phyloP scores from a whole-genome alignment of 257 asterid genomes.

The Ilex aquifolium region DNA sequence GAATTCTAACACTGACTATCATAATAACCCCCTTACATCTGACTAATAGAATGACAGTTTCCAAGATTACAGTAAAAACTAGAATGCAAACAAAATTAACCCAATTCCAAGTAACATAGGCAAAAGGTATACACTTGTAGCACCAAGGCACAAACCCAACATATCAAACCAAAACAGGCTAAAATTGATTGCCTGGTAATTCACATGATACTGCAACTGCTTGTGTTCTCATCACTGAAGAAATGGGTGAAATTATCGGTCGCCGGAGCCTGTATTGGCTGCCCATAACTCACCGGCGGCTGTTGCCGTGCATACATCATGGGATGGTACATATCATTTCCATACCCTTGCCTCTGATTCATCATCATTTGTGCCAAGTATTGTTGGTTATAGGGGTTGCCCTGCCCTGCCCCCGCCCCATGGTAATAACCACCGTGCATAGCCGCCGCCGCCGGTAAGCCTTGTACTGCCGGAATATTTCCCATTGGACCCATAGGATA shows the following conservation, averaged over 20 bases:
- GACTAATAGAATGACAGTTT: too few species aligned
- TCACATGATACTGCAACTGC: constrained; percentile 67
- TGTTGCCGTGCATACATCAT: constrained; percentile 35
- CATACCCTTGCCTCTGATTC: constrained; percentile 45
- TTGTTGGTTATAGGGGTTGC: constrained; percentile 37
- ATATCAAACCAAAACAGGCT: constrained; percentile 5
- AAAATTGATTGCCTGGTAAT: constrained; percentile 8
- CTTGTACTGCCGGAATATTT: constrained; percentile 35
- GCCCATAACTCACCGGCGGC: constrained; percentile 39
- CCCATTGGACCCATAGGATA: constrained; percentile 40
- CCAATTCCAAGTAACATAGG: neutral
- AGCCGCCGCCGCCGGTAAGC: constrained; percentile 41
- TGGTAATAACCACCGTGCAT: constrained; percentile 23
- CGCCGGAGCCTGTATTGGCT: constrained; percentile 31
- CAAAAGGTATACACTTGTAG: neutral
- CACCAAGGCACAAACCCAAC: neutral
- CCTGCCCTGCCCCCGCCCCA: constrained; percentile 33
- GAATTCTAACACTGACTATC: too few species aligned
- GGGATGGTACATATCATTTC: constrained; percentile 48
- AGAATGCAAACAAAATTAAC: neutral
- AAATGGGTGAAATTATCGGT: constrained; percentile 45
- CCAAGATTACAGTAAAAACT: too few species aligned
- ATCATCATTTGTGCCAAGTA: constrained; percentile 68
- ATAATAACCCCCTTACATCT: too few species aligned
- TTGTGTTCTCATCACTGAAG: constrained; percentile 78